These are phyloP conservation scores for Fusarium virguliforme DNA, from an alignment of 2,329 filamentous ascomycete species.

Conservation along the genomic window DNA sequence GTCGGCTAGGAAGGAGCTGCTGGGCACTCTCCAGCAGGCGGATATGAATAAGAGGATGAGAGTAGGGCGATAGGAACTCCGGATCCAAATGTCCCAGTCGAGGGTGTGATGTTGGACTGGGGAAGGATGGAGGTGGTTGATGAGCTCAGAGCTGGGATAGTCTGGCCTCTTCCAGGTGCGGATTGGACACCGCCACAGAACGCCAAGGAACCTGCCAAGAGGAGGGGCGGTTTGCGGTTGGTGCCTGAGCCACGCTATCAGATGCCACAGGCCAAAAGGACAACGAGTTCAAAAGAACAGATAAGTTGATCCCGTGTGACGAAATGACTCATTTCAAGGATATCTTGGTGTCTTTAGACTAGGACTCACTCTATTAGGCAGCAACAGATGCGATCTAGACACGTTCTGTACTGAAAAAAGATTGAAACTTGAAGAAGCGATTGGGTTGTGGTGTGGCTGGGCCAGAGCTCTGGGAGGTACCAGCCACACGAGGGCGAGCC, in stretches of 20 bases:
- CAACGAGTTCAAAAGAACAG: constrained; percentile 22
- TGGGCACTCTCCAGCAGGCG: constrained; percentile 21
- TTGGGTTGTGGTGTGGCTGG: constrained; percentile 28
- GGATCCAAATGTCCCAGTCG: constrained; percentile 46
- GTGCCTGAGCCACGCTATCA: constrained; percentile 43
- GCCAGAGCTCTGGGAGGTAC: constrained; percentile 20
- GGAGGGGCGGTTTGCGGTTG: constrained; percentile 43
- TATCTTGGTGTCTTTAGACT: background rate
- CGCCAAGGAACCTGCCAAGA: constrained; percentile 45
- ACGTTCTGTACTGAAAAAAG: background rate
- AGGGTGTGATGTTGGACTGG: constrained; percentile 44
- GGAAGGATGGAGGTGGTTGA: constrained; percentile 43
- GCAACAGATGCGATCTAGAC: background rate
- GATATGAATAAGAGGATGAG: constrained; percentile 14
- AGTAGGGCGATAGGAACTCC: constrained; percentile 34
- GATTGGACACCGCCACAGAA: constrained; percentile 51
- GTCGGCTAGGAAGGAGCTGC: constrained; percentile 30
- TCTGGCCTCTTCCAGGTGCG: constrained; percentile 51
- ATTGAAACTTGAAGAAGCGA: constrained; percentile 21
- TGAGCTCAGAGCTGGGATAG: constrained; percentile 50
- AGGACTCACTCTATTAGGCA: background rate
- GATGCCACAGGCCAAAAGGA: constrained; percentile 42
- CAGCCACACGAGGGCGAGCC: constrained; percentile 30
- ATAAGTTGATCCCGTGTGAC: constrained; percentile 12
- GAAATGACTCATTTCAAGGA: constrained; percentile 18